These are phyloP conservation scores for Hypomontagnella submonticulosa DNA, from an alignment of 495 filamentous ascomycete genomes.

Conservation along the genomic window DNA sequence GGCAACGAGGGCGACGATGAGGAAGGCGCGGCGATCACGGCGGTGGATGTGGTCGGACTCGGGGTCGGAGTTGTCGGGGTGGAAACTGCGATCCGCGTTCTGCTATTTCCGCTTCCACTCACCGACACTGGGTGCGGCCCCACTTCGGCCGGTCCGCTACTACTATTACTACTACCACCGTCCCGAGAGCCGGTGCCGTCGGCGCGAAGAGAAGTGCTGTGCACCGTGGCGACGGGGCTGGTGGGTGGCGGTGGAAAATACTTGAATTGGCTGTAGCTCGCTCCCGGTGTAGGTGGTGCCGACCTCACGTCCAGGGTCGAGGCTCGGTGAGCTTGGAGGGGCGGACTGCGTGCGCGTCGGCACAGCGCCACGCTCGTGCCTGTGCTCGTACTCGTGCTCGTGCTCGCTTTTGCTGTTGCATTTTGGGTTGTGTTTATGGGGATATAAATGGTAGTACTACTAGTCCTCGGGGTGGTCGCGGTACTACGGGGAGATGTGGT, in stretches of 20 bases:
- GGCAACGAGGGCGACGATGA: neutral
- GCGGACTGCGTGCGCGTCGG: constrained; percentile 24
- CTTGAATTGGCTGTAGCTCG: neutral
- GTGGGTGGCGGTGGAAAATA: constrained; percentile 9
- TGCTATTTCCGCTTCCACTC: neutral
- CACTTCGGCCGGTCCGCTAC: neutral
- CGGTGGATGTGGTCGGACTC: neutral
- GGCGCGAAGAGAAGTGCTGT: neutral
- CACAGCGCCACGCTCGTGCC: neutral
- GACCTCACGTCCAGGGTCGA: constrained; percentile 23
- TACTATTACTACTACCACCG: neutral
- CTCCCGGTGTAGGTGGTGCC: too few relatives aligned
- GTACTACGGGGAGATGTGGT: neutral
- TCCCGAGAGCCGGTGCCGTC: neutral
- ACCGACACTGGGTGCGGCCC: neutral
- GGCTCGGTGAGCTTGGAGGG: constrained; percentile 12
- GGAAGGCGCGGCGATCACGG: neutral
- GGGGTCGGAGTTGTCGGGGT: neutral
- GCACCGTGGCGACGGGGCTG: neutral
- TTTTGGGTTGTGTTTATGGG: neutral
- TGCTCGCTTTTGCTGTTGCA: neutral
- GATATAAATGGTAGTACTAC: neutral
- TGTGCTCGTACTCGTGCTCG: neutral
- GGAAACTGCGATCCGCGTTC: neutral
- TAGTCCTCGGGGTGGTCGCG: neutral